These are phyloP conservation scores for Eragrostis nindensis DNA, from an alignment of 176 grass and related monocot genomes.

Conservation along the genomic window DNA sequence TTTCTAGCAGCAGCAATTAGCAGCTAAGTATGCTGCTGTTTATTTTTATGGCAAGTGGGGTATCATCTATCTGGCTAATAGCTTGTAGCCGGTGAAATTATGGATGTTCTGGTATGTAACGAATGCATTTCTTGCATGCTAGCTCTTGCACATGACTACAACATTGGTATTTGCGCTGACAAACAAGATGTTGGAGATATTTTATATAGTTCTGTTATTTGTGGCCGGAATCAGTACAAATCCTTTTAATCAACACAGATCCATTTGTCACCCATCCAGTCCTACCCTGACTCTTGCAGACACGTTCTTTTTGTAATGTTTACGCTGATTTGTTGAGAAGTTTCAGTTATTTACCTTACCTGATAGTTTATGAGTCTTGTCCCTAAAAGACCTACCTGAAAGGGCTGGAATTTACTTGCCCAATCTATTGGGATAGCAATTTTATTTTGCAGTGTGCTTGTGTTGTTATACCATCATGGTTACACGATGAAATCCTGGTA, in stretches of 20 bases:
- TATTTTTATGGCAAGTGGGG: background rate
- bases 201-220: conserved; percentile 1
- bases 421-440: background rate
- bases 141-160: background rate
- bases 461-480: background rate
- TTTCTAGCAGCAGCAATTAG: background rate
- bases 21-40: background rate
- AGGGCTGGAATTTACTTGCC: background rate
- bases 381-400: background rate
- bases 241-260: background rate
- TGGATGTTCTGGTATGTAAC: background rate
- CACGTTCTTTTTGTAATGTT: background rate
- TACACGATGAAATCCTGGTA: background rate
- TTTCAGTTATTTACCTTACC: background rate
- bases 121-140: background rate
- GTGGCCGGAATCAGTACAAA: background rate
- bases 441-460: background rate
- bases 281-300: background rate
- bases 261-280: background rate
- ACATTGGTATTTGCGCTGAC: background rate
- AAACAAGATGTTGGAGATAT: background rate
- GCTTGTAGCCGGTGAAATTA: background rate
- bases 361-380: background rate
- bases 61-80: background rate
- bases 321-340: background rate